These are phyloP conservation scores for Linnemannia hyalina DNA, from an alignment of 192 early-diverging fungal species.

Conservation along the genomic window DNA sequence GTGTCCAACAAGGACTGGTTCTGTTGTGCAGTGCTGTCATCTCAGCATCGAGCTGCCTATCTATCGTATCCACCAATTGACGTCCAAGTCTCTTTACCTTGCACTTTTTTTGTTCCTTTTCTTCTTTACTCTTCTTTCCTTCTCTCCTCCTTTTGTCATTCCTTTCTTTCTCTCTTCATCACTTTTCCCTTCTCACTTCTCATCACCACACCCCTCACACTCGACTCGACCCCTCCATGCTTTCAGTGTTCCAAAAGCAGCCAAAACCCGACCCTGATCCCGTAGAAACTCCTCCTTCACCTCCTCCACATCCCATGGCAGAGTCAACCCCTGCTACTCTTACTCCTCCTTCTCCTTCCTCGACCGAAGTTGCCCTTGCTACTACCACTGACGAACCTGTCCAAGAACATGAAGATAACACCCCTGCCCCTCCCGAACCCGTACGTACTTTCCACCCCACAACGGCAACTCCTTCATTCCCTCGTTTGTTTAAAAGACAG, in stretches of 20 bases:
- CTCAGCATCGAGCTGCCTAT: too few species aligned
- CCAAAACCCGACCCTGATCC: constrained; percentile 6
- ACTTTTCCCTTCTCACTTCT: not conserved
- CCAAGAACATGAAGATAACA: constrained; percentile 11
- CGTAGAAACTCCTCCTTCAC: not conserved
- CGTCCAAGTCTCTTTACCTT: not conserved
- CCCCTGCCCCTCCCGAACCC: constrained; percentile 22
- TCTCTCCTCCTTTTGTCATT: not conserved
- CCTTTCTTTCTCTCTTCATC: not conserved
- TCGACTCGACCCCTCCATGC: constrained; percentile 22
- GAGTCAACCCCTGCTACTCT: not conserved
- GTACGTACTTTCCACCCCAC: constrained; percentile 3
- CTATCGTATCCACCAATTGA: not conserved
- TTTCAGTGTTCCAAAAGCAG: constrained; percentile 24
- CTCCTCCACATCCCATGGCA: not conserved
- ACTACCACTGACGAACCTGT: not conserved
- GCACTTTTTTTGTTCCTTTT: not conserved
- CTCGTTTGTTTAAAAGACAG: not conserved
- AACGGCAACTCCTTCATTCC: too few species aligned
- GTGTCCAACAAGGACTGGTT: too few species aligned
- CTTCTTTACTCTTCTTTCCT: not conserved
- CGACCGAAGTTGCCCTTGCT: not conserved
- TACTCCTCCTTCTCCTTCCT: not conserved
- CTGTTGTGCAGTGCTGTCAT: too few species aligned
- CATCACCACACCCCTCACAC: not conserved